Evolutionary conservation across 2,329 filamentous ascomycete genomes (phyloP), one percentile per base, ranked within the genome.

Genomic region (Colletotrichum liriopes): DNA sequence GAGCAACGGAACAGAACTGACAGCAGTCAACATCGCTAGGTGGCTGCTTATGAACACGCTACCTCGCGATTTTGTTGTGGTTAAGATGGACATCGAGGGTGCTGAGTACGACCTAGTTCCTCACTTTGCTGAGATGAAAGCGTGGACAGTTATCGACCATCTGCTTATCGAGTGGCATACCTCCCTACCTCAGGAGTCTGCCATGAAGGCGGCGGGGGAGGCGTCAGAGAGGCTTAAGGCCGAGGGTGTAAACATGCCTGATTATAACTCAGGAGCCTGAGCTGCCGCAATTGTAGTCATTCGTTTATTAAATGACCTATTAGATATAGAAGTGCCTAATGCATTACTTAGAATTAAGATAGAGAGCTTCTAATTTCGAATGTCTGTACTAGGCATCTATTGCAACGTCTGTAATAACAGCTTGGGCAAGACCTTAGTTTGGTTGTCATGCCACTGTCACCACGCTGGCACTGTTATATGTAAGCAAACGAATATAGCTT

Each of bases 1-100:
- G 11, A 29, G 47, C 47, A 18, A 1, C 1, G 47, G 47, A 5
- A 51, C 47, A 89, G 90, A 41, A 90, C 81, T 51, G 23, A 7
- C 47, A n/a, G 47, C 47, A 7, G 47, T 51, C 47, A 29, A 51
- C 47, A 5, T 74, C 35, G 47, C 73, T 16, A 60, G 70, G 35
- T 74, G 73, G 73, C 62, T 74, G 37, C 61, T 74, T 9, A 74
- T 72, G 73, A 73, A 73, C 58, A 67, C 70, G 8, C 73, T 74
- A 32, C 73, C 73, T 23, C 73, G 56, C 20, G 73, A 74, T 54
- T 74, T 70, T 41, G 73, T 74, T 62, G 66, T 74, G 35, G 70
- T 74, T 56, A 74, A 74, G 66, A 73, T 74, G 73, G 73, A 74
- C 63, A 71, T 74, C 52, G 73, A 74, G 49, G 73, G 73, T 47